Evolutionary conservation across 2,329 filamentous ascomycete species (phyloP), one percentile per base, ranked within the genome.

Genomic region (Penicillium sclerotiorum): DNA sequence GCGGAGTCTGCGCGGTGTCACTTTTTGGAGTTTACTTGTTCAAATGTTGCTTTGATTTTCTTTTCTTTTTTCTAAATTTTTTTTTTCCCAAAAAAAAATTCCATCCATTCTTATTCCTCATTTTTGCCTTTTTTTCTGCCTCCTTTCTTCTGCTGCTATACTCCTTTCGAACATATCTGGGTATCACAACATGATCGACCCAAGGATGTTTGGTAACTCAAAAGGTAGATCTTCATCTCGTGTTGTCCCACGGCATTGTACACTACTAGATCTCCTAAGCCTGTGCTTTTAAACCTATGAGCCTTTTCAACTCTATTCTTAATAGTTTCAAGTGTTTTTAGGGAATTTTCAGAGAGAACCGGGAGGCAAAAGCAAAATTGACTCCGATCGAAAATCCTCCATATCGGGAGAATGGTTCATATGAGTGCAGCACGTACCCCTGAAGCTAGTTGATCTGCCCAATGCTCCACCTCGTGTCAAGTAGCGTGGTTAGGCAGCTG

Each of bases 161-260:
- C 22, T 11, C 17, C 9, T 20, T 43, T 43, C 17, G 30, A 20
- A 11, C 28, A 28, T 36, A 25, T 36, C 18, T 4, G 8, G 17
- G 27, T 21, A 36, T 27, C 28, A 25, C 28, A 12, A 13, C 42
- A 36, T 22, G 42, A 25, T 20, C 30, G 18, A 20, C 33, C 4
- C 33, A 36, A 17, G 33, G 33, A 36, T 36, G 12, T 41, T 25
- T 23, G 38, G 11, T 8, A n/a, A 17, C 6, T 2, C 11, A 13
- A 8, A 27, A 15, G 22, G 45, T 17, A 48, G 37, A 48, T 48
- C 45, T 13, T 8, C 30, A 42, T 23, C 27, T 45, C 15, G n/a
- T n/a, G n/a, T n/a, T 48, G 38, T 44, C 36, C 23, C 39, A 35
- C 32, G 44, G 18, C 37, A 40, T 25, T 56, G 57, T 54, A 57